These are phyloP conservation scores for Sporisorium exsertum DNA, from an alignment of 1,284 basidiomycete genomes.

Conservation along the genomic window DNA sequence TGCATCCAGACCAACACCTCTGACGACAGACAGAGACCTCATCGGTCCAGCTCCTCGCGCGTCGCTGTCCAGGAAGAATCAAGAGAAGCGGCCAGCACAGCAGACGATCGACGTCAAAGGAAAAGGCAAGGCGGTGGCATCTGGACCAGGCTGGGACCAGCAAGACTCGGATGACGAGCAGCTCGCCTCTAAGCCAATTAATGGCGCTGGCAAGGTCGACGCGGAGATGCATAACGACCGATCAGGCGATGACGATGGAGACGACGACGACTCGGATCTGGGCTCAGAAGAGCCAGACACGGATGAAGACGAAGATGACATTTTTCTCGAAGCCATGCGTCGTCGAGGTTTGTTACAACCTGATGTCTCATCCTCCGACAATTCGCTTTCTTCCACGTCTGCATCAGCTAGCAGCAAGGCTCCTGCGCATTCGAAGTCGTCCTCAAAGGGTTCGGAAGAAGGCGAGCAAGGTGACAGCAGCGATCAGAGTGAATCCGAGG, in stretches of 20 bases:
- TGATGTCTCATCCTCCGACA: neutral
- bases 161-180: conserved; percentile 30
- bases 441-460: neutral
- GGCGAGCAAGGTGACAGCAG: neutral
- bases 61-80: conserved; percentile 38
- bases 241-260: conserved; percentile 1
- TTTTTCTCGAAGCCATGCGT: conserved; percentile 64
- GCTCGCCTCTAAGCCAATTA: neutral
- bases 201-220: conserved; percentile 1
- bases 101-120: conserved; percentile 16
- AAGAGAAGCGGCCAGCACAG: conserved; percentile 24
- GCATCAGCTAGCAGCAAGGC: conserved; percentile 8
- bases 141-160: conserved; percentile 36
- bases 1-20: conserved; percentile 7
- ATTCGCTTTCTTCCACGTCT: conserved; percentile 8
- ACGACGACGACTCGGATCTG: conserved; percentile 30
- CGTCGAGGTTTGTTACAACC: conserved; percentile 45
- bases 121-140: conserved; percentile 26
- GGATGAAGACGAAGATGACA: conserved; percentile 59
- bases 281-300: conserved; percentile 53
- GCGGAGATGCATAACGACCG: conserved; percentile 12
- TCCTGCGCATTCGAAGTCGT: conserved; percentile 7
- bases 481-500: conserved; percentile 1
- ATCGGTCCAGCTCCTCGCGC: conserved; percentile 44
- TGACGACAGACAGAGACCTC: conserved; percentile 1